Evolutionary conservation across 495 filamentous ascomycete genomes (phyloP).

Genomic region (Cercophora samala): DNA sequence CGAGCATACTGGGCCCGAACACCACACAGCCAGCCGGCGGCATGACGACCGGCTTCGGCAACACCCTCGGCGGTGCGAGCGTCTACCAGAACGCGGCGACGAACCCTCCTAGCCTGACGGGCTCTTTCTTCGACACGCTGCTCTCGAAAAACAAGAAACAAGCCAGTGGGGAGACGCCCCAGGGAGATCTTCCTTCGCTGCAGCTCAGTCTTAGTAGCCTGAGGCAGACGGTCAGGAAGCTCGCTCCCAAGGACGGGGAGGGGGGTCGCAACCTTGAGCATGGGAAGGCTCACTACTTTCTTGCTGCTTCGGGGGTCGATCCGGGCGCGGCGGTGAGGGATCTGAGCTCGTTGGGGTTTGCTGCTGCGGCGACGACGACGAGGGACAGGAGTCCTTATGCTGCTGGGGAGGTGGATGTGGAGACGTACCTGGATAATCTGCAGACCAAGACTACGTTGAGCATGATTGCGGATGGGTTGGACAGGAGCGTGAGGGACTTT

Average conservation of each 20-base stretch:
- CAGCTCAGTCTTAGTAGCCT: conserved; percentile 87
- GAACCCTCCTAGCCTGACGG: conserved; percentile 28
- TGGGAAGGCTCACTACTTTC: conserved; percentile 78
- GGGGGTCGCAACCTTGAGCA: conserved; percentile 42
- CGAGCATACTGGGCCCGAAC: background rate
- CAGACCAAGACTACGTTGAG: conserved; percentile 87
- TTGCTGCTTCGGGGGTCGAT: conserved; percentile 84
- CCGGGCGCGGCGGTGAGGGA: conserved; percentile 74
- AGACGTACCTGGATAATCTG: conserved; percentile 75
- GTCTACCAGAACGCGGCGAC: background rate
- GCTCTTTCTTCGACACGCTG: conserved; percentile 82
- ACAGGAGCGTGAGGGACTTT: conserved; percentile 83
- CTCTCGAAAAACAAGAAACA: conserved; percentile 72
- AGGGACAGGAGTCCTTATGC: conserved; percentile 6
- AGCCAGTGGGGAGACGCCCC: conserved; percentile 48
- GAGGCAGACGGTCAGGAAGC: conserved; percentile 73
- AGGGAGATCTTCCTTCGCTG: conserved; percentile 62
- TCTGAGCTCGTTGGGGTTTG: conserved; percentile 56
- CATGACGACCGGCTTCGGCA: background rate
- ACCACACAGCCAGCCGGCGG: background rate
- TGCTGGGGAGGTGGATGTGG: conserved; percentile 68
- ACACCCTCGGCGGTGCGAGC: background rate
- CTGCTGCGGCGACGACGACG: conserved; percentile 13
- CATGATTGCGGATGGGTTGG: conserved; percentile 84
- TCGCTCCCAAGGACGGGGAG: conserved; percentile 55